Evolutionary conservation across 768 basidiomycete species (phyloP).

Genomic region (Inosperma sp.): DNA sequence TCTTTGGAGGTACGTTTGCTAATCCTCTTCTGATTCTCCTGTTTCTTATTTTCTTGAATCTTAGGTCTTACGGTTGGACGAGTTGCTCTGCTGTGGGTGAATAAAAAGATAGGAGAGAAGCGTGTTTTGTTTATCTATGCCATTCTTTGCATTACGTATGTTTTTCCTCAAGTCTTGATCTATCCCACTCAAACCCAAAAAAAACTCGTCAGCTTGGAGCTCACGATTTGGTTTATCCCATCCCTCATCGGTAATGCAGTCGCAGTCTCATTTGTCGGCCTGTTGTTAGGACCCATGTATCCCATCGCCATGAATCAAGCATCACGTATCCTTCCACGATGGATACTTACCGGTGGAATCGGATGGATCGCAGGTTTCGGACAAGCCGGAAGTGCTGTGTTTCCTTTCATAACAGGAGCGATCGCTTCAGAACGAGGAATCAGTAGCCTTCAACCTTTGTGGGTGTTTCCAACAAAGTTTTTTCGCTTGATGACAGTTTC

Average conservation of each 20-base stretch:
- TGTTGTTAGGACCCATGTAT: slow-evolving; percentile 73
- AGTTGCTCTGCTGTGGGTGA: slow-evolving; percentile 50
- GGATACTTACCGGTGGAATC: slow-evolving; percentile 60
- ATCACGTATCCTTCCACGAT: slow-evolving; percentile 61
- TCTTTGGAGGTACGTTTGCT: slow-evolving; percentile 40
- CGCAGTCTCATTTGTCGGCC: slow-evolving; percentile 58
- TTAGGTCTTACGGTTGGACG: slow-evolving; percentile 57
- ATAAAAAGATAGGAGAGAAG: slow-evolving; percentile 53
- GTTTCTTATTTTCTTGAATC: neutral
- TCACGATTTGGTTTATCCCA: slow-evolving; percentile 66
- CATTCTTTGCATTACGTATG: slow-evolving; percentile 46
- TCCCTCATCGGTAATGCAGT: slow-evolving; percentile 61
- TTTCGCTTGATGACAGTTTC: neutral
- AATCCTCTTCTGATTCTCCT: neutral
- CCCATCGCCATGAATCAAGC: slow-evolving; percentile 71
- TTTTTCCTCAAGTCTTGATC: neutral
- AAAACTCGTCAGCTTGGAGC: slow-evolving; percentile 44
- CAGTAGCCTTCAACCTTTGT: slow-evolving; percentile 58
- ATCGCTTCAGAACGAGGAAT: slow-evolving; percentile 62
- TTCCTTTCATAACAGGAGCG: slow-evolving; percentile 72
- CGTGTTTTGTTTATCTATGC: slow-evolving; percentile 50
- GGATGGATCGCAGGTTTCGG: slow-evolving; percentile 69
- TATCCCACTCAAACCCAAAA: neutral
- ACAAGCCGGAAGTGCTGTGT: slow-evolving; percentile 63
- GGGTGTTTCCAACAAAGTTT: slow-evolving; percentile 23